Percentiles rank a stretch among this genome's conserved stretches.
phyloP scores from a whole-genome alignment of 2,329 filamentous ascomycete genomes.

The Nannizziopsis barbatae region DNA sequence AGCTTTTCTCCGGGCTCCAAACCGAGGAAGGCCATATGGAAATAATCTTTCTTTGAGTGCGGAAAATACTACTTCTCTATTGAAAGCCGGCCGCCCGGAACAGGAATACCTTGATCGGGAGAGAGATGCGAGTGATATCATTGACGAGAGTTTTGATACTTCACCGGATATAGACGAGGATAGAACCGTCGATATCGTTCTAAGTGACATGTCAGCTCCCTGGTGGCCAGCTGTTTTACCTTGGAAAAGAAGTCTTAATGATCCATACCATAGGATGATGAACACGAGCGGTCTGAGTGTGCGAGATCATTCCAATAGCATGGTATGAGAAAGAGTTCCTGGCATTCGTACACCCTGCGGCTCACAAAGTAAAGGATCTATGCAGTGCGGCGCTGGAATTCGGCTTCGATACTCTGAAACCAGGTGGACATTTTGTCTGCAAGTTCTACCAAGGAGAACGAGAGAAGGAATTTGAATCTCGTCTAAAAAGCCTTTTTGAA shows the following conservation, averaged over 20 bases:
- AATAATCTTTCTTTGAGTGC: background rate
- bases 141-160: slow-evolving; percentile 18
- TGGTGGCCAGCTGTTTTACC: slow-evolving; percentile 72
- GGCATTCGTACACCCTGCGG: slow-evolving; percentile 6
- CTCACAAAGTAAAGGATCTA: slow-evolving; percentile 54
- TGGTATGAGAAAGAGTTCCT: slow-evolving; percentile 50
- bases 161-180: slow-evolving; percentile 11
- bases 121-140: slow-evolving; percentile 20
- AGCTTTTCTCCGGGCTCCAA: slow-evolving; percentile 58
- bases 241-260: slow-evolving; percentile 81
- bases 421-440: slow-evolving; percentile 84
- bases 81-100: slow-evolving; percentile 13
- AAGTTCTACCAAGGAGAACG: slow-evolving; percentile 93
- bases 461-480: slow-evolving; percentile 66
- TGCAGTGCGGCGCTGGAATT: slow-evolving; percentile 78
- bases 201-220: slow-evolving; percentile 99
- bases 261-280: slow-evolving; percentile 97
- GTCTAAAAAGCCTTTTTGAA: slow-evolving; percentile 63
- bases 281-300: slow-evolving; percentile 86
- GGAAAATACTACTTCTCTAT: slow-evolving; percentile 10
- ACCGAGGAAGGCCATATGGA: slow-evolving; percentile 44
- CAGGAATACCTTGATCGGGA: slow-evolving; percentile 20
- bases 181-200: slow-evolving; percentile 72
- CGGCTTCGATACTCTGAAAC: slow-evolving; percentile 67
- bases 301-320: slow-evolving; percentile 82